Evolutionary conservation across 768 basidiomycete species (phyloP).

Genomic region (Trametes cinnabarina): DNA sequence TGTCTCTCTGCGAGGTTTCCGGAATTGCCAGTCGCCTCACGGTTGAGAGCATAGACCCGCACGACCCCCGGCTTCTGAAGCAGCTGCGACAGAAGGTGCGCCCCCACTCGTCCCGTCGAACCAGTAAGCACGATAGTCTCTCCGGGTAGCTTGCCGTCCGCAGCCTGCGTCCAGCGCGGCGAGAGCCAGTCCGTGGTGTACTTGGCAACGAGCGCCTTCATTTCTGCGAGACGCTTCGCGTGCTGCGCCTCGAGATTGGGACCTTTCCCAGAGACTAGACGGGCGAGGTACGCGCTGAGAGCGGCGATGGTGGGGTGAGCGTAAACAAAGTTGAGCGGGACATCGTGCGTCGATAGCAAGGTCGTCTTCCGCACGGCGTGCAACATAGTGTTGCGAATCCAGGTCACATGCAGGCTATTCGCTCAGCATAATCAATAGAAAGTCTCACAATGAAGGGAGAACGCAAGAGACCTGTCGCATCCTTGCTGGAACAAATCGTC

Average conservation of each 20-base stretch:
- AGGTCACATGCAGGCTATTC: slow-evolving; percentile 32
- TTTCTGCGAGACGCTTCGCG: slow-evolving; percentile 21
- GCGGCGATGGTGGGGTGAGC: slow-evolving; percentile 39
- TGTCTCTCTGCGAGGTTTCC: slow-evolving; percentile 11
- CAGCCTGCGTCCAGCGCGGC: slow-evolving; percentile 1
- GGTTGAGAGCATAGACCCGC: slow-evolving; percentile 29
- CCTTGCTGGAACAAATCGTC: slow-evolving; percentile 43
- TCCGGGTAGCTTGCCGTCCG: background rate
- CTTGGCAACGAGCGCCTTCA: slow-evolving; percentile 41
- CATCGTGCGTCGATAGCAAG: slow-evolving; percentile 2
- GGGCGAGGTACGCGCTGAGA: slow-evolving; percentile 22
- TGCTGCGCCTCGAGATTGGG: slow-evolving; percentile 21
- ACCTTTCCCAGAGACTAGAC: slow-evolving; percentile 2
- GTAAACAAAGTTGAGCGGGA: slow-evolving; percentile 36
- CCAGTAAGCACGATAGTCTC: slow-evolving; percentile 34
- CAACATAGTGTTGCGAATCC: slow-evolving; percentile 33
- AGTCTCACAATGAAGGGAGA: too few relatives aligned
- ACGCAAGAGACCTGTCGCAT: slow-evolving; percentile 35
- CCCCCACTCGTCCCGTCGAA: slow-evolving; percentile 34
- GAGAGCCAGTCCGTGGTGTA: slow-evolving; percentile 26
- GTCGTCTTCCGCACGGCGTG: slow-evolving; percentile 28
- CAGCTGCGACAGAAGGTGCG: slow-evolving; percentile 27
- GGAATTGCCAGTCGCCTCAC: slow-evolving; percentile 3
- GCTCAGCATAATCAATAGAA: too few relatives aligned
- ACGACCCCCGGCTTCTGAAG: slow-evolving; percentile 16